Evolutionary conservation across 345 rosid genomes (phyloP), one percentile per base, ranked within the genome.

Genomic region (Brassica nigra): DNA sequence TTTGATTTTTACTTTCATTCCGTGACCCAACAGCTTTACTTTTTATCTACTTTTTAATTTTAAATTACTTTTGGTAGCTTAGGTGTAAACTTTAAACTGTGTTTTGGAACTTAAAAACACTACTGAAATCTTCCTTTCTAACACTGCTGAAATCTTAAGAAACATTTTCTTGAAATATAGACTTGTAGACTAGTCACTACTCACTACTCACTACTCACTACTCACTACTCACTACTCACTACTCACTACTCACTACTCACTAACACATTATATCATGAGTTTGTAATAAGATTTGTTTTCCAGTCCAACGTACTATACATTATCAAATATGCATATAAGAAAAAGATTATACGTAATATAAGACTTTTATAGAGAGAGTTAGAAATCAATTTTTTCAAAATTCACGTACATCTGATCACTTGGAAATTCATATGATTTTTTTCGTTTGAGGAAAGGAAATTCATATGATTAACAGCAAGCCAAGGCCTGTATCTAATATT

Each of bases 1-100:
- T 55, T 28, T 64, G 27, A 37, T 65, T 65, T 72, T 71, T 34
- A 62, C 62, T 77, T 62, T 70, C 64, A 62, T 62, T 71, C 37
- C 30, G 34, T 71, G 76, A 49, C 61, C 73, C 42, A 55, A 63
- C 49, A 70, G 63, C 39, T 8, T 68, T 27, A 66, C 57, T 75
- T 58, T 52, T 59, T 47, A 59, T 29, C 6, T 37, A 9, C 16
- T n/a, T 8, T 66, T 44, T 4, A 44, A 54, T 61, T 28, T 4
- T 73, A 30, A 16, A 30, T 49, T 36, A 52, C 65, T 63, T 70
- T 49, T 69, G 11, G 39, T 69, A 70, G 70, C 70, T 47, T 62
- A 49, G 33, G 27, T 78, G 42, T 59, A 71, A 70, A 64, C 59
- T 78, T 37, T 62, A 4, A 14, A 33, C 7, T 69, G 15, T 31